phyloP scores from a whole-genome alignment of 169 alveolate species.

The Plasmodium vivax region DNA sequence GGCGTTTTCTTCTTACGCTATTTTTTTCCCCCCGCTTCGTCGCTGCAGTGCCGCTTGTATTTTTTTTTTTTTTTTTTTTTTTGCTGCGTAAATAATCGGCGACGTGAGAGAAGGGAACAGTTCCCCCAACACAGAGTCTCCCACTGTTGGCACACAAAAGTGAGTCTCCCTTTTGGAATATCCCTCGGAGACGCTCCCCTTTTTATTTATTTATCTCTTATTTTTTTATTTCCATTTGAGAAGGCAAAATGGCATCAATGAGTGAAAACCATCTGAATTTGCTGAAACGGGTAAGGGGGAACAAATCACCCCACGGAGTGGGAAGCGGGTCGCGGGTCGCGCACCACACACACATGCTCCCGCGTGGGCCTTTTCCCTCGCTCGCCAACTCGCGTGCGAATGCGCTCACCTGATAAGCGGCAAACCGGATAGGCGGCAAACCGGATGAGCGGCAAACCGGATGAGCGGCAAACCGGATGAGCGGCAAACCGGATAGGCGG shows the following conservation, averaged over 20 bases:
- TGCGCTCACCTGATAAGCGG: background rate
- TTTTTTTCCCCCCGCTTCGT: too few relatives aligned
- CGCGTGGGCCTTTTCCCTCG: background rate
- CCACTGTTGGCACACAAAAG: background rate
- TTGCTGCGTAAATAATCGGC: background rate
- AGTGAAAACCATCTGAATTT: constrained; percentile 23
- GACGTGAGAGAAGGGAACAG: background rate
- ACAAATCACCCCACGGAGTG: background rate
- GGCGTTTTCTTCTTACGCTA: background rate
- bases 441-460: background rate
- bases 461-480: background rate
- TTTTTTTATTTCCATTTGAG: background rate
- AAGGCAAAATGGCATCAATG: constrained; percentile 4
- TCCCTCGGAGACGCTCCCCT: background rate
- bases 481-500: background rate
- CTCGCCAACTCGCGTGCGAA: background rate
- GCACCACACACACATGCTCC: background rate
- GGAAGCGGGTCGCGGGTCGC: background rate
- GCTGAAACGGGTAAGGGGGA: constrained; percentile 34
- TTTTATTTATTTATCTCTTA: background rate
- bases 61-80: constrained; percentile 1
- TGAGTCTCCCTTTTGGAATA: background rate
- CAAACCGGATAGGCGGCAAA: too few relatives aligned
- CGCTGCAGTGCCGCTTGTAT: background rate
- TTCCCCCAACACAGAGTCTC: background rate